phyloP scores from a whole-genome alignment of 768 basidiomycete genomes.

The Epithele typhae region DNA sequence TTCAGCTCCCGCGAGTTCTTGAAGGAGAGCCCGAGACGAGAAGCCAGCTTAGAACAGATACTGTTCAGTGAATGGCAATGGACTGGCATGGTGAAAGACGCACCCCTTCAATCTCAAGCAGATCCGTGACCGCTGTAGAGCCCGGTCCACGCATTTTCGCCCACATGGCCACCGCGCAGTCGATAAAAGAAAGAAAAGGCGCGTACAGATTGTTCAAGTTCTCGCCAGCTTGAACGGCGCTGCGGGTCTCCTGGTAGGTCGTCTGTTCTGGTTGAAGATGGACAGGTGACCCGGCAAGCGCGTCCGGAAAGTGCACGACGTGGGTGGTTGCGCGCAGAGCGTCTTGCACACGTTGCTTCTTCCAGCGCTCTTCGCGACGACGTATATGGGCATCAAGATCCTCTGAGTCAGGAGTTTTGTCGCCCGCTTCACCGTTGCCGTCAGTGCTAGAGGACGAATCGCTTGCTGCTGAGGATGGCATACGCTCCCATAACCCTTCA shows the following conservation, averaged over 20 bases:
- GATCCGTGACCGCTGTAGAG: conserved; percentile 35
- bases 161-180: conserved; percentile 41
- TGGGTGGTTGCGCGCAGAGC: neutral
- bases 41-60: too few relatives aligned
- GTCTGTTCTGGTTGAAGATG: too few relatives aligned
- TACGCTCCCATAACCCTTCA: neutral
- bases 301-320: neutral
- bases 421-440: neutral
- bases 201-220: conserved; percentile 21
- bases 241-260: neutral
- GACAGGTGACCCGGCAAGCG: neutral
- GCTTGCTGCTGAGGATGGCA: neutral
- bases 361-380: too few relatives aligned
- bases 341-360: neutral
- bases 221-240: too few relatives aligned
- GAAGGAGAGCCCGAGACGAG: conserved; percentile 31
- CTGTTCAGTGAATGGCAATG: too few relatives aligned
- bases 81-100: too few relatives aligned
- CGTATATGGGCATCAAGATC: too few relatives aligned
- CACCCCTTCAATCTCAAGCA: conserved; percentile 36
- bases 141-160: conserved; percentile 33
- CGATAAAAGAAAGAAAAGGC: conserved; percentile 32
- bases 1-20: conserved; percentile 29
- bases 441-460: too few relatives aligned
- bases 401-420: too few relatives aligned